Conservation (phyloP, 2,329 filamentous ascomycete species). For the Pestalotiopsis fici region DNA sequence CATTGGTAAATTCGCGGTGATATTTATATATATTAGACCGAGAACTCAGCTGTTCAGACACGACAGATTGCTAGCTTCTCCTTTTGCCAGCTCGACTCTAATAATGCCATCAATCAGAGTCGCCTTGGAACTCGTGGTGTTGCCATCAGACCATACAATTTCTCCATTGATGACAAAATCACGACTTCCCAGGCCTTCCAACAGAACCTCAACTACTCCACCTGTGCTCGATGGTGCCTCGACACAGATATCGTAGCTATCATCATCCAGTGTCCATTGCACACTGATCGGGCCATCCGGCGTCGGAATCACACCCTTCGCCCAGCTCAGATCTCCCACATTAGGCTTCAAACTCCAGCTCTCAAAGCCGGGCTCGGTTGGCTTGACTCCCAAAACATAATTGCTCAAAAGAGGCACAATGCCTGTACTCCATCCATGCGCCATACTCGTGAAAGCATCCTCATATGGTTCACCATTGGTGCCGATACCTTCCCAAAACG, state of each 20-base stretch:
- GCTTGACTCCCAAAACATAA: conserved; percentile 47
- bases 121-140: background rate
- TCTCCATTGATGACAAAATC: conserved; percentile 1
- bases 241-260: conserved; percentile 27
- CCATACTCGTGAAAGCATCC: conserved; percentile 46
- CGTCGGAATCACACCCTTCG: conserved; percentile 43
- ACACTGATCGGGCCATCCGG: conserved; percentile 38
- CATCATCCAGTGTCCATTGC: conserved; percentile 32
- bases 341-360: conserved; percentile 41
- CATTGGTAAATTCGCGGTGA: no score
- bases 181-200: background rate
- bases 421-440: conserved; percentile 54
- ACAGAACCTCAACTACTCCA: conserved; percentile 26
- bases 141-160: background rate
- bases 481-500: conserved; percentile 54
- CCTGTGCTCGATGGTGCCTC: conserved; percentile 29
- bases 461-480: conserved; percentile 42
- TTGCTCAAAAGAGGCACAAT: conserved; percentile 47
- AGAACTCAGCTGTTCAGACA: no score
- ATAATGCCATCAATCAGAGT: conserved; percentile 9
- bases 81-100: background rate
- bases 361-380: conserved; percentile 43
- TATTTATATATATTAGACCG: no score
- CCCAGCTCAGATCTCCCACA: conserved; percentile 39
- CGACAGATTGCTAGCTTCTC: background rate